phyloP scores from a whole-genome alignment of 1,284 basidiomycete species.

The Exsudoporus floridanus region DNA sequence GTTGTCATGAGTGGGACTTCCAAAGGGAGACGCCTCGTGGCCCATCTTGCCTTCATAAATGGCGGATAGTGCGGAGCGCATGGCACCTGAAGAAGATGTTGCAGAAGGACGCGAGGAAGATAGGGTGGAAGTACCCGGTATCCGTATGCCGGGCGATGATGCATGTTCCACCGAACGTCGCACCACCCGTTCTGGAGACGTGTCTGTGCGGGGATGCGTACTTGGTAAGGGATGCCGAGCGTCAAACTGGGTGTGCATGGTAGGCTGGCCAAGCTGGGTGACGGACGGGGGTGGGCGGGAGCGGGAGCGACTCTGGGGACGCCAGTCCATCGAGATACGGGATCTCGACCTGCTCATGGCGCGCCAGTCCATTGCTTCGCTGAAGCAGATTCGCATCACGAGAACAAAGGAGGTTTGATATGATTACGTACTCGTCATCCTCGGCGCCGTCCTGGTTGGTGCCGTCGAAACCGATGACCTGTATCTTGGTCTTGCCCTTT shows the following conservation, averaged over 20 bases:
- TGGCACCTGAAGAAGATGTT: constrained; percentile 35
- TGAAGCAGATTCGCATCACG: constrained; percentile 34
- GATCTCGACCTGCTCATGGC: constrained; percentile 90
- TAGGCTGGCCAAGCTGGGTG: constrained; percentile 46
- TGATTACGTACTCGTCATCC: constrained; percentile 70
- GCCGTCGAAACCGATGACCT: constrained; percentile 78
- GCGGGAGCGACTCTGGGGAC: constrained; percentile 69
- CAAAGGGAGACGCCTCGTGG: constrained; percentile 33
- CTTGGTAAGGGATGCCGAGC: constrained; percentile 45
- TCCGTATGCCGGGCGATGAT: constrained; percentile 48
- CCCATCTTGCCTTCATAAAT: constrained; percentile 55
- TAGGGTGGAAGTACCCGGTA: constrained; percentile 48
- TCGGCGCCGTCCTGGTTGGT: constrained; percentile 65
- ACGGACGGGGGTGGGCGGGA: constrained; percentile 61
- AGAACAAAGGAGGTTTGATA: constrained; percentile 25
- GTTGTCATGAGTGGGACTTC: constrained; percentile 38
- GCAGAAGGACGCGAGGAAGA: constrained; percentile 54
- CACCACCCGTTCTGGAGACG: constrained; percentile 31
- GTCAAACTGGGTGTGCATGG: constrained; percentile 42
- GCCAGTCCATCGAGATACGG: constrained; percentile 86
- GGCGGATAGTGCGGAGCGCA: constrained; percentile 46
- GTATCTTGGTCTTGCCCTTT: constrained; percentile 73
- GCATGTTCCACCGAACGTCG: constrained; percentile 25
- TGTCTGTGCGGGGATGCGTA: constrained; percentile 16
- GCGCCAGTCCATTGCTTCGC: constrained; percentile 89